Base-by-base conservation (phyloP, 83 land plant species). In the Larix sibirica region DNA sequence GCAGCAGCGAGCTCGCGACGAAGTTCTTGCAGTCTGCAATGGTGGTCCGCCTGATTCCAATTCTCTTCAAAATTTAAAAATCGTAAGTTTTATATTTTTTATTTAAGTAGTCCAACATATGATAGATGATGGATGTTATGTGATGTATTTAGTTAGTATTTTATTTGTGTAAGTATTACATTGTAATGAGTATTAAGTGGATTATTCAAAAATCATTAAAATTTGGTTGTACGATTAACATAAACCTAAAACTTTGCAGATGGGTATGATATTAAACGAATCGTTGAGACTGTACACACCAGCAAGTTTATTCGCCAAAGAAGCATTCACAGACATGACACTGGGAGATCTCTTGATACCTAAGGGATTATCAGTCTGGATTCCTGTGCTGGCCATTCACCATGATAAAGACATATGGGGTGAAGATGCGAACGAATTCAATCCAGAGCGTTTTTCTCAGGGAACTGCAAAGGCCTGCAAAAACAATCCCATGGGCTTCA, bases 1-100 rank as follows among this genome's bases (percentile, higher is more conserved):
- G 90, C 91, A 90, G 67, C 79, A 77, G 3, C 83, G 80, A 2
- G 90, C 90, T 4, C 84, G 91, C 40, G 81, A 81, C 10, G 90
- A 90, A 59, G 81, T 88, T 9, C 28, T 88, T 1, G 75, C 77
- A 31, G 67, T 83, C 31, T 86, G 79, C 24, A 86, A 82, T 12
- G 70, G 44, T 0, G 66, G 47, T 21, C 75, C 50, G 6, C 86
- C 79, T 33, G 28, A 82, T 2, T 79, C 75, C n/a, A 65, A 81
- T 8, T 21, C 23, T 20, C 77, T 85, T 12, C 67, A 33, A 71
- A 81, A 83, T 21, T 47, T 90, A 26, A 88, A 90, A 85, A 81
- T 83, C 20, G 92, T 90, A 79, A 88, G 84, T 40, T 21, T 61
- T 60, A 10, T 20, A 9, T 36, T 1, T 74, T 36, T 20, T n/a